Evolutionary conservation across 1,139 yeast species (phyloP).

Genomic region (Sugiyamaella sp.): DNA sequence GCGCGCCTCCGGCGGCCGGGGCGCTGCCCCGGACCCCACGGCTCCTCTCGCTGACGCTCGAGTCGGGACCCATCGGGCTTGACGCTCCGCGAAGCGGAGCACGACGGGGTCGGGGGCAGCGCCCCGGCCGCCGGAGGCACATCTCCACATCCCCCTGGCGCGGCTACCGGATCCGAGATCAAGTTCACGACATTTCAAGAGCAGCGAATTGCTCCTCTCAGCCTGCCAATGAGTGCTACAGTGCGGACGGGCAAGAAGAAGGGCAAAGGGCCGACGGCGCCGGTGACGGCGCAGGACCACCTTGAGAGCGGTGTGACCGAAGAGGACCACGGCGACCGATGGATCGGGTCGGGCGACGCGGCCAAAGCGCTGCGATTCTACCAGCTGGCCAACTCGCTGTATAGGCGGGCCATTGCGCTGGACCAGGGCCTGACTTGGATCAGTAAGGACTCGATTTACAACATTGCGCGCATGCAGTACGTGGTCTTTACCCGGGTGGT

Average conservation of each 20-base stretch:
- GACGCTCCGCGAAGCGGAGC: no score
- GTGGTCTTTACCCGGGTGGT: conserved; percentile 34
- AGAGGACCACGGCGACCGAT: conserved; percentile 40
- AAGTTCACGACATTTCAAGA: no score
- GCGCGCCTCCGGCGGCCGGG: neutral
- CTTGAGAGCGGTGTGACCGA: conserved; percentile 36
- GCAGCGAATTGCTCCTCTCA: neutral
- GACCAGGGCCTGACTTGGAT: conserved; percentile 22
- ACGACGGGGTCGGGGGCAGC: conserved; percentile 3
- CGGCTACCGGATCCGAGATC: neutral
- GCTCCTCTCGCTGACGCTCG: neutral
- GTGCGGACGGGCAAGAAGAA: conserved; percentile 9
- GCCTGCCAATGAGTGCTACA: neutral
- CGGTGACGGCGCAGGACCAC: conserved; percentile 28
- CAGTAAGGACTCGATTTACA: conserved; percentile 35
- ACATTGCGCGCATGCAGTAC: conserved; percentile 37
- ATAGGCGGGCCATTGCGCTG: conserved; percentile 27
- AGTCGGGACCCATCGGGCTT: no score
- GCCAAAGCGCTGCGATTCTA: conserved; percentile 39
- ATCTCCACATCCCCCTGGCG: no score
- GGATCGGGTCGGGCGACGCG: conserved; percentile 39
- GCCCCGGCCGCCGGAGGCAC: conserved; percentile 4
- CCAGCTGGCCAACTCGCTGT: conserved; percentile 33
- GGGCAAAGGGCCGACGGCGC: conserved; percentile 4
- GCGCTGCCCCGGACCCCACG: neutral